phyloP scores from a whole-genome alignment of 2,329 filamentous ascomycete genomes.

The Exophiala phaeomuriformis region DNA sequence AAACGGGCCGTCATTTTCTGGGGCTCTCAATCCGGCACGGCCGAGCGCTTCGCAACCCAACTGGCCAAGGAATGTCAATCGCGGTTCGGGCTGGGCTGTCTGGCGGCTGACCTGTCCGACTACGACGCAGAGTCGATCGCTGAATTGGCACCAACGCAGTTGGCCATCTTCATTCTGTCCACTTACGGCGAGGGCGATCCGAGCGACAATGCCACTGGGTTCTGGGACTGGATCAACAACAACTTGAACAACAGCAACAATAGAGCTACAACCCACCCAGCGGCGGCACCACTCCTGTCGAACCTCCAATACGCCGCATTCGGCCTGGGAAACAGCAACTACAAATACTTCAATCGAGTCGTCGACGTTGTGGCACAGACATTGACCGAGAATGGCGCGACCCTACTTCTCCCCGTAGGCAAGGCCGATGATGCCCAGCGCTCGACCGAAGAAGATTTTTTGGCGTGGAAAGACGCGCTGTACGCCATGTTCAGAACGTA shows the following conservation, averaged over 20 bases:
- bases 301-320: conserved; percentile 70
- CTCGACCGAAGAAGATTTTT: conserved; percentile 92
- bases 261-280: background rate
- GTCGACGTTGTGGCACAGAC: conserved; percentile 75
- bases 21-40: conserved; percentile 26
- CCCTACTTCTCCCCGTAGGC: conserved; percentile 69
- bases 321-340: conserved; percentile 91
- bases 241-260: conserved; percentile 53
- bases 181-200: conserved; percentile 95
- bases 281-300: conserved; percentile 51
- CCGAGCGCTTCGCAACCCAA: conserved; percentile 22
- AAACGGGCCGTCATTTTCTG: conserved; percentile 52
- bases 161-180: conserved; percentile 83
- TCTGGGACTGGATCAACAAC: conserved; percentile 71
- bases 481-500: conserved; percentile 69
- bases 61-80: conserved; percentile 20
- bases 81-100: conserved; percentile 83
- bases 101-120: conserved; percentile 88
- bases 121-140: conserved; percentile 87
- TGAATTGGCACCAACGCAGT: conserved; percentile 68
- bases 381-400: conserved; percentile 67
- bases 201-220: conserved; percentile 89
- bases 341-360: conserved; percentile 95
- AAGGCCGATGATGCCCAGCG: conserved; percentile 90
- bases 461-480: conserved; percentile 94